These are phyloP conservation scores for Hibiscus tridactylites DNA, from an alignment of 345 rosid genomes.

Conservation along the genomic window DNA sequence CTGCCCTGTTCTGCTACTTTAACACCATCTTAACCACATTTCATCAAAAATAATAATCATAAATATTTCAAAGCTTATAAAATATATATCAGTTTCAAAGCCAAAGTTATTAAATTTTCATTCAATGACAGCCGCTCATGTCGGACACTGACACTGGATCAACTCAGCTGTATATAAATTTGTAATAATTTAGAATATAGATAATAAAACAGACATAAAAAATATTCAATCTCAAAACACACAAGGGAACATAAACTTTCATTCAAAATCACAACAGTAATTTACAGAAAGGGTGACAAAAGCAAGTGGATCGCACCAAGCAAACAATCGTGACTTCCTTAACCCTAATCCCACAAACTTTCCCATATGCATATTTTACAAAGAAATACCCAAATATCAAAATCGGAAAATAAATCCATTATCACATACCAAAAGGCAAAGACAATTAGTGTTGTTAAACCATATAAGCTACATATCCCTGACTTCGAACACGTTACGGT, in stretches of 20 bases:
- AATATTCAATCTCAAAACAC: not conserved
- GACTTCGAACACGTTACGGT: conserved; percentile 61
- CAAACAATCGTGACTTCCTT: conserved; percentile 2
- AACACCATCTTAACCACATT: not conserved
- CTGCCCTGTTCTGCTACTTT: not conserved
- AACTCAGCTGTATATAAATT: no score
- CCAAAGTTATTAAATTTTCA: not conserved
- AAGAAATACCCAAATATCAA: not conserved
- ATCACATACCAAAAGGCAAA: not conserved
- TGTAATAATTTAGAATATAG: no score
- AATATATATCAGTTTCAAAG: not conserved
- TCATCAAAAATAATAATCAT: no score
- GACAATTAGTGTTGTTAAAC: not conserved
- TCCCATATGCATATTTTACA: not conserved
- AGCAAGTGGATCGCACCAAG: not conserved
- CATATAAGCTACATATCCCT: conserved; percentile 27
- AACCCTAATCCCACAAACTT: conserved; percentile 4
- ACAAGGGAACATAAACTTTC: not conserved
- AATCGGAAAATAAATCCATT: not conserved
- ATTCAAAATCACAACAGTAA: not conserved
- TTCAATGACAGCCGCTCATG: not conserved
- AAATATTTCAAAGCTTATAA: no score
- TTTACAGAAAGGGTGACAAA: not conserved
- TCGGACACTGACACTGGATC: not conserved
- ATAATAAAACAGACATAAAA: no score